Conservation (phyloP, 768 basidiomycete species). For the Sarcodon aspratus region DNA sequence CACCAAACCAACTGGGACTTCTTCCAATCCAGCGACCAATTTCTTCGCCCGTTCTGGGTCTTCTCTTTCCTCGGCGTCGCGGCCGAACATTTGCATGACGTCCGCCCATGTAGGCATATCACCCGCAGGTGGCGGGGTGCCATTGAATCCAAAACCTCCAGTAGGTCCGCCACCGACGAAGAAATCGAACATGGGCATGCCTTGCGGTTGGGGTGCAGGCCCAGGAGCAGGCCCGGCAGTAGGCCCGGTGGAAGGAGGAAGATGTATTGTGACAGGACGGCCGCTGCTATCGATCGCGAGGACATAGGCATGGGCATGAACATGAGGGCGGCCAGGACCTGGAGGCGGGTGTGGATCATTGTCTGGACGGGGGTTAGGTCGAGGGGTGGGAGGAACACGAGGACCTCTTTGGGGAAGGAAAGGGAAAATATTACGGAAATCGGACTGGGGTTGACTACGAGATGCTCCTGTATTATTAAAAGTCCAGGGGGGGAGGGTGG, state of each 20-base stretch:
- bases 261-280: background rate
- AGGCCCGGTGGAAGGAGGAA: background rate
- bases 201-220: background rate
- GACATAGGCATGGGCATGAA: background rate
- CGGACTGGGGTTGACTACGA: background rate
- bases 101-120: background rate
- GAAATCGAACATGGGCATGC: background rate
- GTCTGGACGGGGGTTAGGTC: background rate
- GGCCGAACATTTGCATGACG: background rate
- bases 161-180: background rate
- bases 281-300: background rate
- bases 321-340: background rate
- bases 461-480: background rate
- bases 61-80: slow-evolving; percentile 13
- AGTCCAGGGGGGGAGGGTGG: background rate
- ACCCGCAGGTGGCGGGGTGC: background rate
- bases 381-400: background rate
- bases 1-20: slow-evolving; percentile 55
- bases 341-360: background rate
- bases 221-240: background rate
- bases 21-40: slow-evolving; percentile 52
- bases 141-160: background rate
- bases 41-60: slow-evolving; percentile 58
- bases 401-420: background rate
- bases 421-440: background rate